Conservation (phyloP, 257 asterid genomes). For the Capsicum pubescens region DNA sequence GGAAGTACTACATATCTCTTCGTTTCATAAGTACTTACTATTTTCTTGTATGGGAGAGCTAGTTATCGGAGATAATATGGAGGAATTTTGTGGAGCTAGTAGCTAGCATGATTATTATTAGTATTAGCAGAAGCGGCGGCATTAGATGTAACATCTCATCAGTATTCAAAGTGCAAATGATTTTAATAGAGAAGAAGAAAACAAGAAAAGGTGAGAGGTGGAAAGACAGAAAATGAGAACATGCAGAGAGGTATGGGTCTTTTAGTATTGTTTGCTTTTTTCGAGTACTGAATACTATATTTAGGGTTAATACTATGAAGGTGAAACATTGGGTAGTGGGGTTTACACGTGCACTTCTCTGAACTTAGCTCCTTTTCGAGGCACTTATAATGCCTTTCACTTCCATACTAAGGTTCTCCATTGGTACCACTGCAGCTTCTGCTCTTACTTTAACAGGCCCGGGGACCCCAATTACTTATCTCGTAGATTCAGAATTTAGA, state of each 20-base stretch:
- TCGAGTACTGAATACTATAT: neutral
- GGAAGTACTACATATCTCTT: no score
- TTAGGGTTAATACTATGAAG: slow-evolving; percentile 31
- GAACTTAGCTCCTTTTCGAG: slow-evolving; percentile 58
- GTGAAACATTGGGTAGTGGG: slow-evolving; percentile 40
- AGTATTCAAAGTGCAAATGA: neutral
- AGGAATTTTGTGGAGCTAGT: neutral
- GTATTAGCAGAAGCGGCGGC: neutral
- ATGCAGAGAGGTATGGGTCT: slow-evolving; percentile 26
- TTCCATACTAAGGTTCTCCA: slow-evolving; percentile 22
- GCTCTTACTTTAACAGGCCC: neutral
- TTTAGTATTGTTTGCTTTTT: slow-evolving; percentile 12
- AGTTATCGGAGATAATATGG: neutral
- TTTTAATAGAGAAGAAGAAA: neutral
- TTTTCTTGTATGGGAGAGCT: neutral
- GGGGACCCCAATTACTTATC: no score
- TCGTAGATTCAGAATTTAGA: no score
- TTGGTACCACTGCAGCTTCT: slow-evolving; percentile 16
- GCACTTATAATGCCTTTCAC: slow-evolving; percentile 30
- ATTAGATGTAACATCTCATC: neutral
- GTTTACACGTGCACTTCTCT: slow-evolving; percentile 70
- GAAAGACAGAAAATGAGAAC: neutral
- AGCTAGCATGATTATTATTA: neutral
- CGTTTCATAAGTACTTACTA: no score
- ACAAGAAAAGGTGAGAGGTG: neutral